Conservation (phyloP, 2,329 filamentous ascomycete genomes). For the Hirsutella rhossiliensis region DNA sequence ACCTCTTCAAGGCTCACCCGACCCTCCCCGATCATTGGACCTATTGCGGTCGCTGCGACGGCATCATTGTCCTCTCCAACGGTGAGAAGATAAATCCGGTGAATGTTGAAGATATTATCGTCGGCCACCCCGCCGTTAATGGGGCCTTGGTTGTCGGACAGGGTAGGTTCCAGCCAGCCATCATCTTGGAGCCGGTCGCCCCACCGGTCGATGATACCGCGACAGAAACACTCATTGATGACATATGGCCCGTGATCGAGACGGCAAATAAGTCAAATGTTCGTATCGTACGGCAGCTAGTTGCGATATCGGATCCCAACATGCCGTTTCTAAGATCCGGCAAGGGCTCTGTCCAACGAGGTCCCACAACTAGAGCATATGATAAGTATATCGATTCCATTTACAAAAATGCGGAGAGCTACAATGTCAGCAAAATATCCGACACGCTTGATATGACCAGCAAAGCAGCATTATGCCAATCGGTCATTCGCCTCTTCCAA, state of each 20-base stretch:
- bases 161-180: neutral
- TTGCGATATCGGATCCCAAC: conserved; percentile 23
- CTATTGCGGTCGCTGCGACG: neutral
- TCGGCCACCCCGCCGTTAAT: neutral
- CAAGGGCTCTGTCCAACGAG: conserved; percentile 33
- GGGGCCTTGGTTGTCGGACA: neutral
- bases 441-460: conserved; percentile 9
- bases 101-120: neutral
- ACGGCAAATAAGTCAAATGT: conserved; percentile 33
- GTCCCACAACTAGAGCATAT: conserved; percentile 26
- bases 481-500: conserved; percentile 9
- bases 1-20: neutral
- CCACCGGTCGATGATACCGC: neutral
- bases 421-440: neutral
- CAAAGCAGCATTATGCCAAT: conserved; percentile 10
- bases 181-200: neutral
- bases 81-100: neutral
- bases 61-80: neutral
- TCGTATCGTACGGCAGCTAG: conserved; percentile 26
- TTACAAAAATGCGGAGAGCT: conserved; percentile 17
- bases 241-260: conserved; percentile 30
- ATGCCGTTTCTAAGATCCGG: conserved; percentile 31
- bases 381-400: conserved; percentile 29
- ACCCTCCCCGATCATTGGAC: neutral
- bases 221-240: conserved; percentile 15